Conservation (phyloP, 345 rosid species). For the Rhizophora apiculata region DNA sequence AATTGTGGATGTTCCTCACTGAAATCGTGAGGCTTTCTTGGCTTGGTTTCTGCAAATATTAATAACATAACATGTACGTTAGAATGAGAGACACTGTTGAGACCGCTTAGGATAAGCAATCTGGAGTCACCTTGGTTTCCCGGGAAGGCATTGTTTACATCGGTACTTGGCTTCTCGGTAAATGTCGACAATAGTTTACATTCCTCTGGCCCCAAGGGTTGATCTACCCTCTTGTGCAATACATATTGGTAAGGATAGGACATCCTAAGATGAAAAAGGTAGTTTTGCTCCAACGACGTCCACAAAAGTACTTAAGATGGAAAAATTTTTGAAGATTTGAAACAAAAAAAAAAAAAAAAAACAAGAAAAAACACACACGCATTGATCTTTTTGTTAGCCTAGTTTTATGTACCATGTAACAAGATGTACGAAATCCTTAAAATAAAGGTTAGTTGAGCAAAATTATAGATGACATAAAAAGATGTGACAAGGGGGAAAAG, state of each 20-base stretch:
- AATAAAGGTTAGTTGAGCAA: too few species aligned
- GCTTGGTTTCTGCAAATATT: slow-evolving; percentile 39
- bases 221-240: slow-evolving; percentile 68
- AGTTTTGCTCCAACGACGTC: background rate
- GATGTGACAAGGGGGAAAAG: too few species aligned
- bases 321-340: background rate
- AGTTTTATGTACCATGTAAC: too few species aligned
- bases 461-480: too few species aligned
- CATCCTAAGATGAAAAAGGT: slow-evolving; percentile 44
- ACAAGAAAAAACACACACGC: too few species aligned
- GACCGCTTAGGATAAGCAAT: too few species aligned
- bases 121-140: slow-evolving; percentile 23
- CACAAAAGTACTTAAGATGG: background rate
- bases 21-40: slow-evolving; percentile 59
- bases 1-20: slow-evolving; percentile 37
- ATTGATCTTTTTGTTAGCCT: too few species aligned
- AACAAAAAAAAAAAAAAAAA: too few species aligned
- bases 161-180: slow-evolving; percentile 51
- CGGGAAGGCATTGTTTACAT: slow-evolving; percentile 9
- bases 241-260: slow-evolving; percentile 62
- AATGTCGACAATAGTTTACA: slow-evolving; percentile 53
- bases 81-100: background rate
- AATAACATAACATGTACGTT: background rate
- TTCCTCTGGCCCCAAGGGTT: slow-evolving; percentile 53
- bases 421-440: too few species aligned